phyloP scores from a whole-genome alignment of 352 stramenopile species.

The Phytophthora melonis region DNA sequence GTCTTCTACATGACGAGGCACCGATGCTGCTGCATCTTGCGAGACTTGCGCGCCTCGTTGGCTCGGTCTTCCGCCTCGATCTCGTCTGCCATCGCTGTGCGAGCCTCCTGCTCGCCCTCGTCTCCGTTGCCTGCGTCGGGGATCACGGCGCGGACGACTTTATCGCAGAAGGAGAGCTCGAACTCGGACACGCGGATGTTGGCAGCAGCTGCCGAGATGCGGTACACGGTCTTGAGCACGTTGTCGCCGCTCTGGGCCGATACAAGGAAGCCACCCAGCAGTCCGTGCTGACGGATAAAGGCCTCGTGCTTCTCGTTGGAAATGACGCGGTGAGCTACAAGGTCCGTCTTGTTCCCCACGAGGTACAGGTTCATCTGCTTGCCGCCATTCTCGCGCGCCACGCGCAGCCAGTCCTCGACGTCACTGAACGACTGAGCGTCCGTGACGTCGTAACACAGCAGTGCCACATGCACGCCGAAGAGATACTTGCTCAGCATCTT shows the following conservation, averaged over 20 bases:
- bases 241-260: slow-evolving; percentile 88
- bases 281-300: slow-evolving; percentile 70
- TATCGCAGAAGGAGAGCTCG: slow-evolving; percentile 85
- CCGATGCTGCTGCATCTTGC: slow-evolving; percentile 25
- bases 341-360: slow-evolving; percentile 90
- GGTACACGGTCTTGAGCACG: slow-evolving; percentile 83
- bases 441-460: slow-evolving; percentile 91
- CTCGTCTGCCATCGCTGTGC: slow-evolving; percentile 73
- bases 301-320: slow-evolving; percentile 73
- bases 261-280: slow-evolving; percentile 82
- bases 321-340: slow-evolving; percentile 81
- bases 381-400: slow-evolving; percentile 51
- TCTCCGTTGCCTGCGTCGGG: slow-evolving; percentile 22
- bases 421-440: slow-evolving; percentile 87
- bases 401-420: slow-evolving; percentile 78
- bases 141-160: slow-evolving; percentile 68
- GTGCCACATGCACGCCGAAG: slow-evolving; percentile 77
- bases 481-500: slow-evolving; percentile 91
- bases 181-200: slow-evolving; percentile 82
- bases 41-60: slow-evolving; percentile 52
- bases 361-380: slow-evolving; percentile 69
- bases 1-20: slow-evolving; percentile 51
- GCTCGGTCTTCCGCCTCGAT: slow-evolving; percentile 85
- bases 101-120: slow-evolving; percentile 50
- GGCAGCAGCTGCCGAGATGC: slow-evolving; percentile 69